Evolutionary conservation across 352 stramenopile species (phyloP), one percentile per base, ranked within the genome.

Genomic region (Pilasporangium apinafurcum): DNA sequence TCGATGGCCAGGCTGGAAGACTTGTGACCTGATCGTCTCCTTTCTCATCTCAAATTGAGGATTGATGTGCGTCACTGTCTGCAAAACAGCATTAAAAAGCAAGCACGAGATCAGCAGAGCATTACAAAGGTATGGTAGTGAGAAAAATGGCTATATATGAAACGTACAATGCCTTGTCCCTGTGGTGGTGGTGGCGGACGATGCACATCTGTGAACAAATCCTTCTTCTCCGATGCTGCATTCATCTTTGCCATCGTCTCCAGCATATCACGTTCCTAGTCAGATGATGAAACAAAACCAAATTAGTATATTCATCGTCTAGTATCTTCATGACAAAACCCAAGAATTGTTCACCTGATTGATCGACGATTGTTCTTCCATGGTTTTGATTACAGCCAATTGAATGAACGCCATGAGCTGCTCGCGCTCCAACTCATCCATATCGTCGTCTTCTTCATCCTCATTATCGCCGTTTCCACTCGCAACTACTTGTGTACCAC

Each of bases 1-100:
- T 41, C 94, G 95, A 66, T 97, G 96, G n/a, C 84, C 85, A 21
- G 95, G 93, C 56, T 96, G 79, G 70, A 99, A 99, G 17, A 99
- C 94, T 8, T 73, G 50, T 29, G 78, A 86, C 13, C 75, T 73
- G 46, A 96, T 67, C n/a, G 68, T 82, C 53, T 96, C 82, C n/a
- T 75, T 73, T n/a, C 66, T 65, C 74, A 94, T 92, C 46, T 90
- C 74, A 51, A 95, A 83, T 62, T 84, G 72, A 22, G 77, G 76
- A 34, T 89, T 87, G 50, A 93, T 92, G 20, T 79, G 76, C 26
- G 81, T 95, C 39, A 92, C 70, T 41, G 78, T 78, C 81, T 93
- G 37, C 14, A 58, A 35, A 1, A 49, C 6, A n/a, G n/a, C n/a
- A n/a, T n/a, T n/a, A n/a, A n/a, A n/a, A 37, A 51, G 18, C n/a